Percentiles rank a stretch among this genome's conserved stretches.
These are phyloP conservation scores for Isabelozyma pseudorhagii DNA, from an alignment of 805 yeast genomes.

Conservation along the genomic window DNA sequence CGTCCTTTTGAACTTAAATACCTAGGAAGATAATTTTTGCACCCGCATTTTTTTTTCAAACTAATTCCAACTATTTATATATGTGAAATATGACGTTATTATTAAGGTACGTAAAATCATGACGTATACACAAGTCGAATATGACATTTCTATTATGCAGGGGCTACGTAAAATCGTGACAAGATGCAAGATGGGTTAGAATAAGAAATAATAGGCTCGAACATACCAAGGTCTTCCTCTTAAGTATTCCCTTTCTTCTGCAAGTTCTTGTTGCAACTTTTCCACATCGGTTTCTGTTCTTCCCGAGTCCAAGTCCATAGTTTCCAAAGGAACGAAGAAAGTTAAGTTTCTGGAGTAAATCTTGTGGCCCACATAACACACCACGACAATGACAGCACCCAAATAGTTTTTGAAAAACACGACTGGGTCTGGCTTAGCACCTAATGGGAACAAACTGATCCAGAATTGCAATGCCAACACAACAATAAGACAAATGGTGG, in stretches of 20 bases:
- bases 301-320: conserved; percentile 61
- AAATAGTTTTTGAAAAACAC: conserved; percentile 55
- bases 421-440: conserved; percentile 26
- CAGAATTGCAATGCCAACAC: conserved; percentile 33
- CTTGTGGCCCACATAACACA: conserved; percentile 53
- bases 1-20: conserved; percentile 31
- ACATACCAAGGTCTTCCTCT: conserved; percentile 18
- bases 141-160: neutral
- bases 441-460: conserved; percentile 31
- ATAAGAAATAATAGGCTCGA: conserved; percentile 17
- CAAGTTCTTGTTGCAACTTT: conserved; percentile 44
- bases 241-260: conserved; percentile 33
- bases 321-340: conserved; percentile 37
- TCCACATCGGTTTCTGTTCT: conserved; percentile 57
- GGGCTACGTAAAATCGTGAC: neutral
- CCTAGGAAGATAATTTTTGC: conserved; percentile 15
- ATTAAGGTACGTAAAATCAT: too few relatives aligned
- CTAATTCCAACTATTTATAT: too few relatives aligned
- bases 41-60: too few relatives aligned
- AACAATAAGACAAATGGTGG: conserved; percentile 20
- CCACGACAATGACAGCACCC: conserved; percentile 44
- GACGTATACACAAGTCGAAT: too few relatives aligned
- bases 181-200: conserved; percentile 2
- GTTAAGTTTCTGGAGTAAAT: conserved; percentile 37
- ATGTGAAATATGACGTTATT: neutral